Evolutionary conservation across 73 alveolate genomes (phyloP).

Genomic region (Paramecium octaurelia): DNA sequence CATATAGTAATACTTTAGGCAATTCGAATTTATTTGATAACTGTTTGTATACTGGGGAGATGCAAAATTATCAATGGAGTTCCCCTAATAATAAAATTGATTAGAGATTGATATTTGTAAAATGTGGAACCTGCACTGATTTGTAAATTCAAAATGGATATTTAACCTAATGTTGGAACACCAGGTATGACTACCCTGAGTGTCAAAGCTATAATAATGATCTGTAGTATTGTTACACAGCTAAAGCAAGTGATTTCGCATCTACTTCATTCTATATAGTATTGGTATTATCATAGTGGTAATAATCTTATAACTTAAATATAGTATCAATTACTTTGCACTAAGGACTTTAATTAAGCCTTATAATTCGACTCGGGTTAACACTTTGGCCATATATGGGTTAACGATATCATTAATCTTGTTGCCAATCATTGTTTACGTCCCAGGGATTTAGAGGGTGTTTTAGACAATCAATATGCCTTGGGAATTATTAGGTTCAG

Average conservation of each 20-base stretch:
- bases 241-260: slow-evolving; percentile 1
- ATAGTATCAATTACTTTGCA: slow-evolving; percentile 41
- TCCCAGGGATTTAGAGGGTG: neutral
- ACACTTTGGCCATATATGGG: neutral
- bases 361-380: neutral
- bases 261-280: neutral
- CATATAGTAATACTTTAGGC: neutral
- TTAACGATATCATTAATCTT: neutral
- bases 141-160: neutral
- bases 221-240: slow-evolving; percentile 11
- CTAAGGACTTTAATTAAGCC: neutral
- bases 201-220: neutral
- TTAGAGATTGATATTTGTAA: neutral
- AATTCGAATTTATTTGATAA: neutral
- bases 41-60: neutral
- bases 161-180: neutral
- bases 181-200: neutral
- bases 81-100: neutral
- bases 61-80: slow-evolving; percentile 9
- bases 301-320: neutral
- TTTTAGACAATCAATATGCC: slow-evolving; percentile 17
- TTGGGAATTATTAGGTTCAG: slow-evolving; percentile 34
- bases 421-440: neutral
- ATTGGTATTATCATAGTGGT: slow-evolving; percentile 31
- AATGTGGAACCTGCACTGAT: neutral